Evolutionary conservation across 352 stramenopile species (phyloP).

Genomic region (Globisporangium echinulatum): DNA sequence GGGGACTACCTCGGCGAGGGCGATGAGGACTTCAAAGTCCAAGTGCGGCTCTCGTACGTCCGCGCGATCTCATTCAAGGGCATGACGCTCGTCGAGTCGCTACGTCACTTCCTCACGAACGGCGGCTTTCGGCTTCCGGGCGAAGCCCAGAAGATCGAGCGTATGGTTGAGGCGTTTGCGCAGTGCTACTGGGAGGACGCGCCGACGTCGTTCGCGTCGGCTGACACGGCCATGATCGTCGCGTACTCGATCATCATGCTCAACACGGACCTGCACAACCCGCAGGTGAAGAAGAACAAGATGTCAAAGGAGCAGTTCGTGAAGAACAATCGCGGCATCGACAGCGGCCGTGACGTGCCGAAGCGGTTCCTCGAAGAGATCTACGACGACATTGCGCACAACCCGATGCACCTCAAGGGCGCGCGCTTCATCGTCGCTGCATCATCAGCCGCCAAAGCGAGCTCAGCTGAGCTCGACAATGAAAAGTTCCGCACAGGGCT

Average conservation of each 20-base stretch:
- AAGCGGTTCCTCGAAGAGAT: slow-evolving; percentile 91
- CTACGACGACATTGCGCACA: slow-evolving; percentile 93
- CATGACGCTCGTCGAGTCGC: slow-evolving; percentile 95
- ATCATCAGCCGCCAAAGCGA: slow-evolving; percentile 29
- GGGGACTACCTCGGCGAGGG: slow-evolving; percentile 94
- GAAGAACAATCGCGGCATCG: slow-evolving; percentile 94
- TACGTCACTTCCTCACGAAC: slow-evolving; percentile 96
- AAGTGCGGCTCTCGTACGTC: slow-evolving; percentile 94
- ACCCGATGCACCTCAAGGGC: slow-evolving; percentile 91
- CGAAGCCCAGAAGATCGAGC: slow-evolving; percentile 98
- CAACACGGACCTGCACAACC: slow-evolving; percentile 88
- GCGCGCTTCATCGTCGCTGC: slow-evolving; percentile 43
- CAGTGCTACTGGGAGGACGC: slow-evolving; percentile 98
- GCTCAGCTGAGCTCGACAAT: slow-evolving; percentile 49
- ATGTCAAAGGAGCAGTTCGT: slow-evolving; percentile 97
- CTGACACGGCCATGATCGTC: slow-evolving; percentile 87
- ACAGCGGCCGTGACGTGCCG: slow-evolving; percentile 88
- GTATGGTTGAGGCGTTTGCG: slow-evolving; percentile 95
- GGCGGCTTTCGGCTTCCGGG: slow-evolving; percentile 96
- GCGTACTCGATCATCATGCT: slow-evolving; percentile 90
- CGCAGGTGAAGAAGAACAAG: slow-evolving; percentile 91
- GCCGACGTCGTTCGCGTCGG: slow-evolving; percentile 53
- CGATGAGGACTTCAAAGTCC: slow-evolving; percentile 83
- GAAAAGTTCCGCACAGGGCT: slow-evolving; percentile 72
- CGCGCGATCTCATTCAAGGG: slow-evolving; percentile 95